phyloP scores from a whole-genome alignment of 805 yeast genomes.

The Cyberlindnera americana region DNA sequence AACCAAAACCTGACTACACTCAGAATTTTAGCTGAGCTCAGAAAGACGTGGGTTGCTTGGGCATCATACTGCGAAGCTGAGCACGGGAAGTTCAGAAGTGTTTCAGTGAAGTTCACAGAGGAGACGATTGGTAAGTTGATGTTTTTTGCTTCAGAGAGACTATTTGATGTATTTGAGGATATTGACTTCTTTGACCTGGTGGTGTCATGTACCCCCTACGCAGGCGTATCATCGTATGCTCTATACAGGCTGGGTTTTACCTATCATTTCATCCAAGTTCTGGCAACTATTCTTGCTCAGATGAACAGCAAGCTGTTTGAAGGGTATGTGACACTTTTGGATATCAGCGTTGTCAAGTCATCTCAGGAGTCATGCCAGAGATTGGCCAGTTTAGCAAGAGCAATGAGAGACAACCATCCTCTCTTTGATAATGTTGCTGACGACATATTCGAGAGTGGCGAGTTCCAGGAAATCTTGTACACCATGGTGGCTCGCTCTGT shows the following conservation, averaged over 20 bases:
- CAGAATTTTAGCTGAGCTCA: constrained; percentile 43
- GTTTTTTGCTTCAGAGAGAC: constrained; percentile 31
- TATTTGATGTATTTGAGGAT: constrained; percentile 36
- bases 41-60: constrained; percentile 16
- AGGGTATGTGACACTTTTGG: constrained; percentile 30
- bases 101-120: constrained; percentile 17
- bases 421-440: constrained; percentile 29
- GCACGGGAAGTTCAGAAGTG: background rate
- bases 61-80: constrained; percentile 3
- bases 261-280: constrained; percentile 49
- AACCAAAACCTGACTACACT: constrained; percentile 58
- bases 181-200: constrained; percentile 52
- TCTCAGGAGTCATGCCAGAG: constrained; percentile 10
- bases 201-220: constrained; percentile 46
- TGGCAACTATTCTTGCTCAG: constrained; percentile 23
- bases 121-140: constrained; percentile 33
- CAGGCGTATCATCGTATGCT: constrained; percentile 43
- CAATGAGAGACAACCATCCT: constrained; percentile 27
- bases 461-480: constrained; percentile 40
- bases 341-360: constrained; percentile 30
- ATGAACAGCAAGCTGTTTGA: constrained; percentile 28
- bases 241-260: constrained; percentile 47
- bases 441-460: constrained; percentile 20
- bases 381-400: constrained; percentile 13
- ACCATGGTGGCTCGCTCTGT: constrained; percentile 52